Base-by-base conservation (phyloP, 2,329 filamentous ascomycete genomes). In the Coniochaeta sp. region DNA sequence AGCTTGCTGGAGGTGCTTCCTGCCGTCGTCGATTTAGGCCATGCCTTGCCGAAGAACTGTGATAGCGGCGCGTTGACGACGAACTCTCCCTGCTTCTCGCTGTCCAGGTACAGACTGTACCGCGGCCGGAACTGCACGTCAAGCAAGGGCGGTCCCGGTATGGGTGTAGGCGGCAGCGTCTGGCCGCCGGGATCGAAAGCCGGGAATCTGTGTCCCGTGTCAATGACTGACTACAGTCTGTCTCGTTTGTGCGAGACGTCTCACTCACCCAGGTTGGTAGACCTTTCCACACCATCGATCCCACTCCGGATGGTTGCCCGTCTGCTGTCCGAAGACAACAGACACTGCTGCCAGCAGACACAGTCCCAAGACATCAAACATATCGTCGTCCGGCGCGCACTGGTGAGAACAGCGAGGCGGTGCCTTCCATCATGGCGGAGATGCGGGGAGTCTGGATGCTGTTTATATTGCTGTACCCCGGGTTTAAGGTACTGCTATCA, bases 241-340 rank as follows among this genome's bases (percentile, higher is more conserved):
- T 32, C 5, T 32, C 4, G 30, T 32, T 5, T 32, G 30, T 32
- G 30, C 9, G n/a, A 32, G 34, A 10, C 36, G 9, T 28, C 3
- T 24, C 30, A 1, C 0, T 62, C 61, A 79, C 69, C 75, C 74
- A 7, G 73, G 62, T 63, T 79, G 63, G 63, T 80, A 79, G 4
- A 74, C 77, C 59, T 79, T 80, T 19, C 78, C 77, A 61, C 78
- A 80, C 78, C 77, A 79, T 52, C 77, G 69, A 14, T 73, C 73
- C 76, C 74, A 77, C 55, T 77, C 76, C 1, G 74, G 67, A 61
- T 79, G 72, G 14, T 73, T 67, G 1, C 76, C 76, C 1, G 75
- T 77, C 44, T 73, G 69, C 44, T 71, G 69, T 32, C 61, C 40
- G 38, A 19, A 54, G 50, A 60, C 62, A 24, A n/a, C 26, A 22